Evolutionary conservation across 192 early-diverging fungal genomes (phyloP).

Genomic region (Gigaspora rosea): DNA sequence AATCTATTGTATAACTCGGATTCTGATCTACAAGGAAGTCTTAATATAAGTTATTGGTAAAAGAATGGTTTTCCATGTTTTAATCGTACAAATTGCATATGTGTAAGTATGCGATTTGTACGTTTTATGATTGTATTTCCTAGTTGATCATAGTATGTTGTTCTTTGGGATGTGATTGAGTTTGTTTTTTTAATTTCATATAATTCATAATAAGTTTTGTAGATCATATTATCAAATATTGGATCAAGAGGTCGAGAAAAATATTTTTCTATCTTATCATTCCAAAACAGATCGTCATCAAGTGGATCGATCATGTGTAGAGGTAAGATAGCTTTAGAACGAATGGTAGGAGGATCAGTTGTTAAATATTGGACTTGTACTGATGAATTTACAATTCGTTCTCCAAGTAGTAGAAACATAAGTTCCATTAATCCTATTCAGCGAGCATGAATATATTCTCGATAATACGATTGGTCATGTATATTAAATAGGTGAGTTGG

Average conservation of each 20-base stretch:
- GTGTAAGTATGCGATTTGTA: neutral
- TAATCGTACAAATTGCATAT: neutral
- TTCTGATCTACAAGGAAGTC: neutral
- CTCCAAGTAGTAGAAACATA: no score
- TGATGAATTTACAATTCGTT: no score
- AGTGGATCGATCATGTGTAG: neutral
- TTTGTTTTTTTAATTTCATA: slow-evolving; percentile 4
- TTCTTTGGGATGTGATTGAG: neutral
- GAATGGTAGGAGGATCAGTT: neutral
- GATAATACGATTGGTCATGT: neutral
- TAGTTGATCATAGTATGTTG: neutral
- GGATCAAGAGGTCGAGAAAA: neutral
- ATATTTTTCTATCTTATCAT: slow-evolving; percentile 15
- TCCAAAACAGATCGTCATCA: slow-evolving; percentile 5
- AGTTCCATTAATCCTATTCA: no score
- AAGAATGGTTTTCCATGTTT: slow-evolving; percentile 2
- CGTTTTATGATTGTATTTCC: slow-evolving; percentile 1
- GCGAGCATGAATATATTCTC: slow-evolving; percentile 8
- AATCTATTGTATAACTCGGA: neutral
- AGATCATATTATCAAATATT: slow-evolving; percentile 10
- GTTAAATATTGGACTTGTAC: no score
- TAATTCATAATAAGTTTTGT: slow-evolving; percentile 1
- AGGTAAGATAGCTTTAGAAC: neutral
- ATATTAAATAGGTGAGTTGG: slow-evolving; percentile 12
- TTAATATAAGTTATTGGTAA: neutral